Percentiles rank a stretch among this genome's conserved stretches.
Evolutionary conservation across 768 basidiomycete genomes (phyloP).

Genomic region (Naganishia kalamii): DNA sequence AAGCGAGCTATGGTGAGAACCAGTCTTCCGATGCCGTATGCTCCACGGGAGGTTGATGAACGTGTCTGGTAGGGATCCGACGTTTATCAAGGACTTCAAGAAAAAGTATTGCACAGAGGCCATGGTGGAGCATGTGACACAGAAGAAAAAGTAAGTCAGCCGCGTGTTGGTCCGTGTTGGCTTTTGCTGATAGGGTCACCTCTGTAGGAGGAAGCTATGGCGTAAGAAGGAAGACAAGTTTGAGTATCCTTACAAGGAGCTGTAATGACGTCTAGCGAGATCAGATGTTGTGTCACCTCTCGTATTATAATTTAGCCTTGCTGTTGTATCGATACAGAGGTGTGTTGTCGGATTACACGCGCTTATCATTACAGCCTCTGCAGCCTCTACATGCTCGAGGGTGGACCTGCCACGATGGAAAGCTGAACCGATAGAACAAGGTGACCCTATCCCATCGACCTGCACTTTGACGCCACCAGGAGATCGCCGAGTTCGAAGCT

Average conservation of each 20-base stretch:
- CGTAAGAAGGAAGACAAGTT: conserved; percentile 51
- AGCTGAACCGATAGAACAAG: too few relatives aligned
- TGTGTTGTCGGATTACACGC: too few relatives aligned
- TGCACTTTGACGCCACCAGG: too few relatives aligned
- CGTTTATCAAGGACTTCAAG: conserved; percentile 92
- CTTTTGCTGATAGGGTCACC: too few relatives aligned
- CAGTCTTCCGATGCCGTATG: not conserved
- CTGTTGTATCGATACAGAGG: too few relatives aligned
- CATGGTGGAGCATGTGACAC: conserved; percentile 72
- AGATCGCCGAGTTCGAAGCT: not conserved
- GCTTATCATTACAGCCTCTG: too few relatives aligned
- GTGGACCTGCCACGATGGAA: too few relatives aligned
- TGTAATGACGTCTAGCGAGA: conserved; percentile 26
- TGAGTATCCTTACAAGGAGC: conserved; percentile 79
- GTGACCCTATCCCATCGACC: too few relatives aligned
- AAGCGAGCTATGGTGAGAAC: conserved; percentile 79
- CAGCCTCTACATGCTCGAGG: too few relatives aligned
- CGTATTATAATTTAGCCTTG: too few relatives aligned
- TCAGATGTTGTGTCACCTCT: too few relatives aligned
- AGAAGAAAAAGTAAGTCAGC: conserved; percentile 77
- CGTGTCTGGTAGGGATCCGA: conserved; percentile 73
- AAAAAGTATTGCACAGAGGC: conserved; percentile 72
- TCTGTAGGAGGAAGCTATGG: conserved; percentile 64
- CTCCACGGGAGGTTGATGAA: not conserved
- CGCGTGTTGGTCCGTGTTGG: too few relatives aligned